Evolutionary conservation across 1,284 basidiomycete species (phyloP), one percentile per base, ranked within the genome.

Genomic region (Marasmius tenuissimus): DNA sequence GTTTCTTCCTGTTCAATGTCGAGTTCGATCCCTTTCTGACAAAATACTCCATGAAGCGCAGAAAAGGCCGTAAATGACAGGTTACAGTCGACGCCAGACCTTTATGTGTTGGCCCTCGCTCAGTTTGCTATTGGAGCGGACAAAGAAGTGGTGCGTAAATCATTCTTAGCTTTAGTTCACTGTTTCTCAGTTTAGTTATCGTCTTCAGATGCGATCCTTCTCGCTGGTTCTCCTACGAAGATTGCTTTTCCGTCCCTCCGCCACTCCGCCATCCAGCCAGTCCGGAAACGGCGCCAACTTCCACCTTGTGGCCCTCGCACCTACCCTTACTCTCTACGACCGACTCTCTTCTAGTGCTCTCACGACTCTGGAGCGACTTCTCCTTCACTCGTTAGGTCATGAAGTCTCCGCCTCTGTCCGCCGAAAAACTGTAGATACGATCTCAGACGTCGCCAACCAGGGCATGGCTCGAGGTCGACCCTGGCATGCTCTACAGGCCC

Each of bases 31-130:
- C n/a, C n/a, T n/a, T 27, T 2, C 27, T 27, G 27, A 27, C 27
- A 4, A 27, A 27, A 27, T 2, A 2, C 27, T 4, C 27, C 27
- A 27, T 27, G 27, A 27, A 27, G 90, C 74, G 90, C 90, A 61
- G 91, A 92, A 70, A 86, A 85, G 61, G 87, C 87, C 1, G 89
- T 93, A 63, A 89, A 92, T 70, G 89, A 93, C 65, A 80, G 90
- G 18, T 78, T 93, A 40, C 82, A 85, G 12, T 86, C 88, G 67
- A 87, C 87, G 1, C 91, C 91, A 5, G 90, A 92, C 77, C 79
- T 89, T 8, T 91, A 92, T 66, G 73, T 93, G 14, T 81, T 92
- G 34, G 91, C 89, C 0, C 75, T 92, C 39, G 84, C 88, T 1
- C 88, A 92, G 73, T 91, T 91, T 64, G 85, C 90, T 11, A 85